Evolutionary conservation across 805 yeast genomes (phyloP), one percentile per base, ranked within the genome.

Genomic region (Clavispora asparagi): DNA sequence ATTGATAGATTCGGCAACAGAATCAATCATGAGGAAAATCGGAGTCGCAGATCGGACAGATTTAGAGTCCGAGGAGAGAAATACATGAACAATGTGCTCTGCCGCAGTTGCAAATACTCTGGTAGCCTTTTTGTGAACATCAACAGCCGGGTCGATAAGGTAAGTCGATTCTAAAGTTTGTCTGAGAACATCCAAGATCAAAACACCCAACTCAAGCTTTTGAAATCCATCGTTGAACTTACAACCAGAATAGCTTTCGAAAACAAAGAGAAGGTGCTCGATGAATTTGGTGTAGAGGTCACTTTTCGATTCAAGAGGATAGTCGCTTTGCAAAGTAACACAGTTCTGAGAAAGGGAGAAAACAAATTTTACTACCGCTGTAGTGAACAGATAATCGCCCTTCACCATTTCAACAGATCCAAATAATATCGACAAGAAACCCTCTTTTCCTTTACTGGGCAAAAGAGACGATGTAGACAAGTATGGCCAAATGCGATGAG

Each of bases 401-500:
- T 70, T 70, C 1, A 85, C 81, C 60, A 83, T 76, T 63, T 90
- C 97, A 19, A 81, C 76, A 6, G 89, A 74, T 2, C 91, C 90
- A 41, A 88, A 69, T 1, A 87, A 73, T 0, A 76, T 73, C 1
- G 78, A 63, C 1, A 82, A 79, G 40, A 80, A 64, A 0, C 94
- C 91, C 38, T 86, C 87, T 51, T 78, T 79, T 2, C 73, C 74
- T 46, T 77, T 73, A 41, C 74, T 73, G 12, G 84, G 82, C 1
- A 89, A 67, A 27, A 90, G 66, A 16, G 79, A 76, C 0, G 95
- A 84, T 42, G 81, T 79, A 19, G 80, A 76, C 12, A 92, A 63
- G 57, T 84, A 84, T 0, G 89, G 77, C 96, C 97, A 91, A 3
- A 90, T 85, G 46, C 88, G 71, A 48, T 77, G 74, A 0, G 95